Evolutionary conservation across 306 rosid species (phyloP).

Genomic region (Acacia acuminata): DNA sequence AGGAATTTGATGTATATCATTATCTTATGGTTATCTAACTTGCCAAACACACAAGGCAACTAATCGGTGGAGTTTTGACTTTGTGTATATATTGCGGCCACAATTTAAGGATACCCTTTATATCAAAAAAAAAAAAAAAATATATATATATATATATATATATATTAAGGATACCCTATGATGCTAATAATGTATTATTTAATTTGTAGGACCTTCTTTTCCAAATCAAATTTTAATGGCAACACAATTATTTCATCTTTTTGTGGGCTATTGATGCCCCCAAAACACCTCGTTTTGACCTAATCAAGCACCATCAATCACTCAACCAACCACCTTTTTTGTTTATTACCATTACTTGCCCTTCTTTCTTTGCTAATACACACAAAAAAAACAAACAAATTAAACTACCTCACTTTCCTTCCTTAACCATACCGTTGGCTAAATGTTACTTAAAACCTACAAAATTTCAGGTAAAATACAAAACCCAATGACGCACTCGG

Average conservation of each 20-base stretch:
- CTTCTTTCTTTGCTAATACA: not conserved
- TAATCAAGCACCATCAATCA: not conserved
- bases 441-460: not conserved
- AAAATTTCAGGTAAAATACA: not conserved
- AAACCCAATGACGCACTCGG: not conserved
- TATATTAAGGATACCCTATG: not conserved
- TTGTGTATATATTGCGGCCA: too few species aligned
- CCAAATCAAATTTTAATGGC: not conserved
- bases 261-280: too few species aligned
- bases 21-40: not conserved
- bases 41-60: not conserved
- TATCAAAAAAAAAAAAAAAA: too few species aligned
- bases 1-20: not conserved
- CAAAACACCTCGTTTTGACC: constrained; percentile 9
- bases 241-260: not conserved
- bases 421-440: not conserved
- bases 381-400: not conserved
- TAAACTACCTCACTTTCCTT: not conserved
- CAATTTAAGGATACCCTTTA: too few species aligned
- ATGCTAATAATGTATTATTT: not conserved
- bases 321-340: too few species aligned
- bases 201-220: not conserved
- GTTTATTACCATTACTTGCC: not conserved
- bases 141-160: too few species aligned
- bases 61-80: not conserved